Evolutionary conservation across 495 filamentous ascomycete species (phyloP), one percentile per base, ranked within the genome.

Genomic region (Barbatosphaeria neglecta): DNA sequence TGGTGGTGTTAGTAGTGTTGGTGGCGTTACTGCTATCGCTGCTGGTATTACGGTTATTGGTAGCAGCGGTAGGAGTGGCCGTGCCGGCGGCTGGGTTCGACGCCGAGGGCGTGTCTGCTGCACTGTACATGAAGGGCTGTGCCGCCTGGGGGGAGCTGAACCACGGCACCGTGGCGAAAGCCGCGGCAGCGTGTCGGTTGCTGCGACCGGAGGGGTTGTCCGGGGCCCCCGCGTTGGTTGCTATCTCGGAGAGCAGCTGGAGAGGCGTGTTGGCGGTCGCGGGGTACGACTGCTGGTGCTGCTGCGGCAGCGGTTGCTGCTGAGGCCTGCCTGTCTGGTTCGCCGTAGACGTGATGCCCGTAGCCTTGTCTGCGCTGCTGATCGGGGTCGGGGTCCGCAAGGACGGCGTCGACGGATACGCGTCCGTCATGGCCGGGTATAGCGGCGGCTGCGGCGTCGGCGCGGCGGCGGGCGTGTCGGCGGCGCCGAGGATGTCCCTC

Each of bases 181-280:
- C 44, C 33, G 37, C 37, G 33, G 10, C 25, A 6, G 47, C 4
- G 17, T 31, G 35, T 25, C 42, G 46, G 39, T 15, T 41, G 39
- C 20, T 0, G 20, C 10, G n/a, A n/a, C n/a, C n/a, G n/a, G n/a
- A 11, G 6, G 39, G 20, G 10, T 8, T 53, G 44, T 47, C 58
- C n/a, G 62, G 25, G 17, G 56, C 58, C n/a, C 65, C 63, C 35
- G 82, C 71, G 13, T 73, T 74, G 48, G 77, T 80, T 22, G 82
- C 82, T 28, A 85, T 73, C 55, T 84, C 82, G 46, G 81, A 84
- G 15, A 87, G 69, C 7, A 87, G 57, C 44, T 84, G 79, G 13
- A 84, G 66, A 0, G 76, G 77, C 0, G 76, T 80, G 50, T 74
- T 75, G 16, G 64, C 63, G 2, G 62, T 57, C 41, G 57, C 53